Base-by-base conservation (phyloP, 2,329 filamentous ascomycete genomes). In the Pestalotiopsis fici region DNA sequence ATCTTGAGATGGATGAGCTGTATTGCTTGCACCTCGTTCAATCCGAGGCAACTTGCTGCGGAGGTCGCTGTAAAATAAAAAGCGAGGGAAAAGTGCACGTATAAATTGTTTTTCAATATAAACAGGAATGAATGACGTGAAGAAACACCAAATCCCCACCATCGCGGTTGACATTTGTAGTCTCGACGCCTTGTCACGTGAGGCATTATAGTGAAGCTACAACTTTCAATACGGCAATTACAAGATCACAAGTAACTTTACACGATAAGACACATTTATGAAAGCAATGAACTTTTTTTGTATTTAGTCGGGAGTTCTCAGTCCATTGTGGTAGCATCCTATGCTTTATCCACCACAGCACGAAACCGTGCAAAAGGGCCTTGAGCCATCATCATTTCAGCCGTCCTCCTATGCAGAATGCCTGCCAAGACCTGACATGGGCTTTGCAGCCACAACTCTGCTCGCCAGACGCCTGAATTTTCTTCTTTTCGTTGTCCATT, bases 281-380 rank as follows among this genome's bases (percentile, higher is more conserved):
- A 55, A 37, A 73, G 70, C 66, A 66, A 69, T 70, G 68, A n/a
- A 70, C 68, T 70, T 73, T 72, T 77, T 79, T 80, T 80, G 43
- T 50, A 50, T 81, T 79, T 75, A 76, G 74, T 78, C 74, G 73
- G 76, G 78, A 80, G 75, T 81, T 78, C 79, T 81, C 78, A 81
- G 78, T 81, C 77, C 78, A 73, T 76, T 78, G 63, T 65, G 54
- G 75, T 78, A 77, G 75, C 76, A 74, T 74, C 73, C 72, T 67
- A 76, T 71, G 75, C 68, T 69, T 71, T 72, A 72, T 75, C 75
- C 75, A 76, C 74, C 73, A 77, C 73, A 74, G 73, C 73, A 70
- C 69, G 74, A 75, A 78, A 76, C 75, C 31, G 31, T 75, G 72
- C 71, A 75, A 74, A 35, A 35, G 31, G 31, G 6, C 31, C 31